Base-by-base conservation (phyloP, 2,329 filamentous ascomycete genomes). In the Aureobasidium leucospermi region DNA sequence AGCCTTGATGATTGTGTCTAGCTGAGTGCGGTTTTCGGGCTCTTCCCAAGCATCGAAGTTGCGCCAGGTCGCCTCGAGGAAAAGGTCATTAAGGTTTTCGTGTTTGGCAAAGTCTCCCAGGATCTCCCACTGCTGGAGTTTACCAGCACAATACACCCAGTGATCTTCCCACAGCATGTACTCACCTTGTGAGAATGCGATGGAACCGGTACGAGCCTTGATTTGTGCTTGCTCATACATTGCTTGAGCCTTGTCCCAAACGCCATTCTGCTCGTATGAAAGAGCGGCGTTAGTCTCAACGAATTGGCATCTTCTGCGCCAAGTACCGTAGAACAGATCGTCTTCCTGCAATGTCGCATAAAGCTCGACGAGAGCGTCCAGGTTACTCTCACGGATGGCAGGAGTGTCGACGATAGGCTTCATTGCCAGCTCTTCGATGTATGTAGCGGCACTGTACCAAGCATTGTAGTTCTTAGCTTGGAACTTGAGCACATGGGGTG, bases 121-220 rank as follows among this genome's bases (percentile, higher is more conserved):
- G 60, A 99, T 93, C 67, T 99, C 94, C 94, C 94, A 99, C 70
- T 99, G 95, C 72, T 99, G 95, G 47, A 99, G 80, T 75, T 99
- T 99, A 75, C 97, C 91, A 0, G 93, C 94, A 72, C 94, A 99
- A 52, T 96, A 82, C 43, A 99, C 87, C 94, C 94, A 99, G 67
- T 99, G 95, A 70, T 99, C 94, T 74, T 99, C 94, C 94, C 94
- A 99, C 1, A 99, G 82, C 84, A 96, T 96, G 74, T 99, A 99
- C 74, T 99, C 94, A 34, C 87, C 91, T 67, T 95, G 89, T 1
- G 93, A 96, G 73, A 96, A 97, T 0, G 94, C 93, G 62, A 97
- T 85, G n/a, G 93, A 90, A 55, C 92, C 94, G 0, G 93, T 97
- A 48, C 95, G 85, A 46, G 95, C 94, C 73, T 97, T 99, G 72